Evolutionary conservation across 2,329 filamentous ascomycete species (phyloP), one percentile per base, ranked within the genome.

Genomic region (Penicillium sp.): DNA sequence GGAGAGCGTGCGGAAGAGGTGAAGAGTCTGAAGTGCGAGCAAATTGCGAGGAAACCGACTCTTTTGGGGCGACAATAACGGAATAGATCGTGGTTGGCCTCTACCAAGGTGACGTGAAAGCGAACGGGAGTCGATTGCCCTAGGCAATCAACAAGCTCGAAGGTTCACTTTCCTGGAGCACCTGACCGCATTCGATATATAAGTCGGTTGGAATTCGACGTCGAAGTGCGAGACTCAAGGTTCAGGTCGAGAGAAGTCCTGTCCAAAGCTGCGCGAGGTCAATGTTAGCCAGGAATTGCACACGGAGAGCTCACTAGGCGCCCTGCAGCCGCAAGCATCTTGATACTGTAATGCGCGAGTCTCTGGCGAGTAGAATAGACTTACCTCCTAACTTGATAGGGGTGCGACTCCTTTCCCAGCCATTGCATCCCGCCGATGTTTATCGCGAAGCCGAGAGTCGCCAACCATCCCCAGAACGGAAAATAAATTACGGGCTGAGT

Each of bases 401-500:
- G 22, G 7, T 20, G n/a, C 47, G 28, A 45, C 42, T 5, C 10
- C 7, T 22, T 20, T 20, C 20, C 6, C 43, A 47, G 10, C 43
- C 43, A 37, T 25, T 55, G 53, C 53, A 41, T n/a, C 35, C 35
- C 6, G 48, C 10, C 31, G 22, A 22, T 57, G 54, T 55, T 57
- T 50, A 55, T 58, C 55, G 50, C 37, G 39, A 57, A 43, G 34
- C 50, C 50, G 15, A 38, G 15, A 41, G 37, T 52, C 20, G 35
- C 47, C 47, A 50, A 12, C 35, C 15, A 22, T 7, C 31, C 31
- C n/a, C 43, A 22, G 49, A 22, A 39, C 35, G 38, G 38, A 51
- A 60, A 57, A 63, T 63, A 65, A 64, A 66, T 59, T 64, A 63
- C 55, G 31, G 20, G 62, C 55, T 67, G 66, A 68, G 37, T 69